Evolutionary conservation across 768 basidiomycete genomes (phyloP).

Genomic region (Dendrothele bispora): DNA sequence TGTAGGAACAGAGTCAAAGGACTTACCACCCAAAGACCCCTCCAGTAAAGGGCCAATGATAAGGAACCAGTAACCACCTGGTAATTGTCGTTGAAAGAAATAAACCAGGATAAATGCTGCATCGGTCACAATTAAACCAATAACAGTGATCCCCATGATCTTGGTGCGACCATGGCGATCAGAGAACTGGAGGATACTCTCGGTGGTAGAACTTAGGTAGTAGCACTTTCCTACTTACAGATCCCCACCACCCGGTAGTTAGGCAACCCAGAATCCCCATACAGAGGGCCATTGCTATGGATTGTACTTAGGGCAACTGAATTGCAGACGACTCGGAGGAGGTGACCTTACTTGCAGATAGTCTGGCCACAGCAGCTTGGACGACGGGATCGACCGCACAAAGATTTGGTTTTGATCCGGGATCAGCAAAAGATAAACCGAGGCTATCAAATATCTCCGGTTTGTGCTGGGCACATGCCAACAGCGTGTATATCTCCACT

Average conservation of each 20-base stretch:
- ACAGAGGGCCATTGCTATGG: conserved; percentile 56
- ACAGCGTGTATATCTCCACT: conserved; percentile 71
- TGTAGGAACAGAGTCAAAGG: conserved; percentile 9
- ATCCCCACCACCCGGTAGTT: conserved; percentile 86
- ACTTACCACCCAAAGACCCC: conserved; percentile 70
- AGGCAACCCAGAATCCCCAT: conserved; percentile 76
- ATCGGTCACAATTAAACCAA: conserved; percentile 65
- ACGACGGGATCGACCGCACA: conserved; percentile 75
- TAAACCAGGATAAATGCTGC: conserved; percentile 67
- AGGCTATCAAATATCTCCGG: conserved; percentile 48
- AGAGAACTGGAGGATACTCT: conserved; percentile 51
- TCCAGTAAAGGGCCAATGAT: conserved; percentile 64
- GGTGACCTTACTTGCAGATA: conserved; percentile 46
- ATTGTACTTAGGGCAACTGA: background rate
- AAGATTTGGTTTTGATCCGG: conserved; percentile 13
- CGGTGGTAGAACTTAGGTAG: no score
- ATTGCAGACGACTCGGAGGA: background rate
- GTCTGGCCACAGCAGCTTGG: conserved; percentile 66
- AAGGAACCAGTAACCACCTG: conserved; percentile 83
- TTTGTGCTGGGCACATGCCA: conserved; percentile 67
- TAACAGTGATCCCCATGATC: conserved; percentile 59
- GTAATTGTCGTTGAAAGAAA: conserved; percentile 55
- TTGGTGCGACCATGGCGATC: conserved; percentile 74
- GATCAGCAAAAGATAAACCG: conserved; percentile 2
- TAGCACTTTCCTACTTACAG: no score